Conservation (phyloP, 2,329 filamentous ascomycete genomes). For the Dactylellina leptospora region DNA sequence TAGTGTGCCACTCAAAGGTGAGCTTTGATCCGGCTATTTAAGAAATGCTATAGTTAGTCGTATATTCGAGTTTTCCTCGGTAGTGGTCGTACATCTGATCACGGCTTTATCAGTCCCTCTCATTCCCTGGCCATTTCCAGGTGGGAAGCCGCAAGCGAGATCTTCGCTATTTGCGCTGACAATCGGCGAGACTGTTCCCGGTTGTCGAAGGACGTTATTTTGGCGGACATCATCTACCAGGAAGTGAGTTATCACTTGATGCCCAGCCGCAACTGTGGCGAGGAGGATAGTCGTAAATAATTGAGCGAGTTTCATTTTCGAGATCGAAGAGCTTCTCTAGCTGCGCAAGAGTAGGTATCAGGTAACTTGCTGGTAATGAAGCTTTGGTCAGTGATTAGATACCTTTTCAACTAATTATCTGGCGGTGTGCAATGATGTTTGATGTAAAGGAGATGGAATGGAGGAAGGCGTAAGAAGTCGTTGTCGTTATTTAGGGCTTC, state of each 20-base stretch:
- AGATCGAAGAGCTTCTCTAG: neutral
- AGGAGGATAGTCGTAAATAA: neutral
- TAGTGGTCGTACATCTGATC: slow-evolving; percentile 15
- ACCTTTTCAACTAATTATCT: too few relatives aligned
- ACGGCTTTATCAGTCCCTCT: slow-evolving; percentile 12
- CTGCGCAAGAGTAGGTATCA: too few relatives aligned
- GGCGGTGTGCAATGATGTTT: too few relatives aligned
- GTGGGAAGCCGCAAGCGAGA: slow-evolving; percentile 30
- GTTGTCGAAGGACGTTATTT: slow-evolving; percentile 35
- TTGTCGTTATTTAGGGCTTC: too few relatives aligned
- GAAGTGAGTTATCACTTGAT: slow-evolving; percentile 35
- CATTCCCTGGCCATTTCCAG: slow-evolving; percentile 18
- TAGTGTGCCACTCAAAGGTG: slow-evolving; percentile 47
- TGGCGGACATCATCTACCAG: slow-evolving; percentile 28
- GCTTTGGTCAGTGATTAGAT: too few relatives aligned
- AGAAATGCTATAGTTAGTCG: neutral
- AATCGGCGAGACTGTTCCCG: slow-evolving; percentile 37
- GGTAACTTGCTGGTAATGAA: too few relatives aligned
- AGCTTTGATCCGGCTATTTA: slow-evolving; percentile 30
- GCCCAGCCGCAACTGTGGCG: neutral
- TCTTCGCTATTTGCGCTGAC: slow-evolving; percentile 4
- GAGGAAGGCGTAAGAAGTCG: too few relatives aligned
- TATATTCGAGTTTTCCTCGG: neutral
- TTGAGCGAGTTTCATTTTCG: neutral
- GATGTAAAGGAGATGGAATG: too few relatives aligned